Evolutionary conservation across 169 alveolate genomes (phyloP).

Genomic region (Pseudocohnilembus persalinus): DNA sequence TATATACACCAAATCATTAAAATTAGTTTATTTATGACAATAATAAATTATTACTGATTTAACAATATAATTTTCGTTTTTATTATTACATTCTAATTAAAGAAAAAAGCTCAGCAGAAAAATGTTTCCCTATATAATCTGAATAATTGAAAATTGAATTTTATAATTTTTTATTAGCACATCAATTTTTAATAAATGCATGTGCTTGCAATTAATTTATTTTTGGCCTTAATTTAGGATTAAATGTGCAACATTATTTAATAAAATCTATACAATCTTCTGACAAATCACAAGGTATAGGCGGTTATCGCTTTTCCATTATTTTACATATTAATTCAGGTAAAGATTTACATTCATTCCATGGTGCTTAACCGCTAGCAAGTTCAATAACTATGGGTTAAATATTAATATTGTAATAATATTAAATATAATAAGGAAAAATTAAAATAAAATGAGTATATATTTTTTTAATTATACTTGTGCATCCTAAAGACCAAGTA

Average conservation of each 20-base stretch:
- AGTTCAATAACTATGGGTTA: slow-evolving; percentile 30
- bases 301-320: slow-evolving; percentile 29
- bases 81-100: too few species aligned
- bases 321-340: slow-evolving; percentile 13
- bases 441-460: too few species aligned
- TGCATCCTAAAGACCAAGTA: slow-evolving; percentile 76
- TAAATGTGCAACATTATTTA: slow-evolving; percentile 32
- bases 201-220: slow-evolving; percentile 17
- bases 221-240: slow-evolving; percentile 30
- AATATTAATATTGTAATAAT: too few species aligned
- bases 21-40: too few species aligned
- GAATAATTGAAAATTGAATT: too few species aligned
- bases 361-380: slow-evolving; percentile 47
- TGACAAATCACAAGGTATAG: slow-evolving; percentile 32
- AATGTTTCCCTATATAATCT: too few species aligned
- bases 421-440: too few species aligned
- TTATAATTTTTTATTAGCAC: too few species aligned
- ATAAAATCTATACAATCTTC: slow-evolving; percentile 34
- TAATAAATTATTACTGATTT: too few species aligned
- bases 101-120: too few species aligned
- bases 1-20: too few species aligned
- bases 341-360: slow-evolving; percentile 30
- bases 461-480: neutral
- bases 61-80: too few species aligned
- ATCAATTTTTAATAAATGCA: slow-evolving; percentile 6